A percentile compares a stretch with the other conserved stretches of the same genome.
These are phyloP conservation scores for Pseudonectria foliicola DNA, from an alignment of 2,329 filamentous ascomycete genomes.

Conservation along the genomic window DNA sequence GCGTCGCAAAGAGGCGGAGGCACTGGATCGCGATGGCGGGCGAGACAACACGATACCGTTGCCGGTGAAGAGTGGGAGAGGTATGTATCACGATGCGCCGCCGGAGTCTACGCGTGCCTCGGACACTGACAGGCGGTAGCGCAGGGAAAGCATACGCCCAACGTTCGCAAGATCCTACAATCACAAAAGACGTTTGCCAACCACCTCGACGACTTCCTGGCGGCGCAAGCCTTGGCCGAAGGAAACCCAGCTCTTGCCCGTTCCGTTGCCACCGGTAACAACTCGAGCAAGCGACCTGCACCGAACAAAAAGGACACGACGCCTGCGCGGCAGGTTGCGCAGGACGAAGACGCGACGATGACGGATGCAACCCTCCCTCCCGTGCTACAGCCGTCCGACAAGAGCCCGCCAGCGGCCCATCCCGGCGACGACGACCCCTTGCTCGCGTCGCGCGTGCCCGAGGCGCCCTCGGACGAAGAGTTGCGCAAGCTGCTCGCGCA, in stretches of 20 bases:
- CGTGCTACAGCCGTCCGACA: conserved; percentile 29
- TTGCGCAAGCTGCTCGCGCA: conserved; percentile 56
- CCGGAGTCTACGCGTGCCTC: not conserved
- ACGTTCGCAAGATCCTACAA: conserved; percentile 68
- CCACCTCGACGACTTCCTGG: conserved; percentile 73
- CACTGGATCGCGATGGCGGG: conserved; percentile 74
- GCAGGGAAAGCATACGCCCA: conserved; percentile 55
- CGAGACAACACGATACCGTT: conserved; percentile 66
- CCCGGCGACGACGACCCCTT: conserved; percentile 50
- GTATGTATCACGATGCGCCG: conserved; percentile 20
- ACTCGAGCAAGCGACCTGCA: conserved; percentile 22
- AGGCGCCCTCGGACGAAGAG: conserved; percentile 51
- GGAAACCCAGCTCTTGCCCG: conserved; percentile 27
- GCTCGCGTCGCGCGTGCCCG: conserved; percentile 51
- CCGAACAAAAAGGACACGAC: conserved; percentile 21
- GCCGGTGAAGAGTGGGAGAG: conserved; percentile 44
- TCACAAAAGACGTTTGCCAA: conserved; percentile 80
- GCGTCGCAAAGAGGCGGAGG: conserved; percentile 71
- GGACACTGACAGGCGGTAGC: conserved; percentile 20
- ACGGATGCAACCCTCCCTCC: conserved; percentile 18
- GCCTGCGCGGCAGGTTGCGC: conserved; percentile 10
- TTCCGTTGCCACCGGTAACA: conserved; percentile 23
- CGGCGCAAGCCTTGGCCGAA: conserved; percentile 44
- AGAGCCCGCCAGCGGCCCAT: conserved; percentile 31
- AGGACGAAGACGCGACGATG: conserved; percentile 23